Base-by-base conservation (phyloP, 495 filamentous ascomycete species). In the Lichenothelia convexa region DNA sequence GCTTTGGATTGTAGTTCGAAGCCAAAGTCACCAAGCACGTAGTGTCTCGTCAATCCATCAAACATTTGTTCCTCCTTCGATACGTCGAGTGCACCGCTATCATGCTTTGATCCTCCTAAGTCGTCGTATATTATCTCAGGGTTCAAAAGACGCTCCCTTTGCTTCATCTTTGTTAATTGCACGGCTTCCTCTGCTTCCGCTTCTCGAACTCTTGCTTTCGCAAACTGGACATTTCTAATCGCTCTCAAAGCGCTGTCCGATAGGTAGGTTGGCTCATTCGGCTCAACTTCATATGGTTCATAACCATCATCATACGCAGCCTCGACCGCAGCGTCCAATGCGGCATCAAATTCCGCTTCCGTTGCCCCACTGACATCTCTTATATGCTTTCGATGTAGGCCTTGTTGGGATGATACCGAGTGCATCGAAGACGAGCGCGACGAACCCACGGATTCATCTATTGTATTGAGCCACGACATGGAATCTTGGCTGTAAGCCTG, bases 291-390 rank as follows among this genome's bases (percentile, higher is more conserved):
- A 47, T 69, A 78, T 4, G 80, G 78, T 47, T 93, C 86, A 46
- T 80, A 78, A 4, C 81, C 84, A 45, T 95, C 83, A 53, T 93
- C 80, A 52, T 94, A 95, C 16, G 89, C 89, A 26, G 87, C 86
- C 53, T 95, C 89, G 7, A 95, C 81, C 9, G 91, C 91, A 2
- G 84, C 89, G 61, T 97, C 89, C 21, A 95, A 61, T 20, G 91
- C 91, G 21, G 86, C 83, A 58, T 93, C 83, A 50, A 94, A 94
- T 47, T 92, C 87, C 15, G 87, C 81, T 47, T 92, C 83, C 0
- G 84, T 92, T 18, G 70, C 73, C 17, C 74, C 73, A 47, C 78
- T 91, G 3, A 73, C 51, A 16, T 62, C 65, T 18, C 73, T 67
- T 30, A 82, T 70, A 41, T 63, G 69, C 44, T 76, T 78, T 38